Conservation (phyloP, 768 basidiomycete species). For the Phanerochaete carnosa region DNA sequence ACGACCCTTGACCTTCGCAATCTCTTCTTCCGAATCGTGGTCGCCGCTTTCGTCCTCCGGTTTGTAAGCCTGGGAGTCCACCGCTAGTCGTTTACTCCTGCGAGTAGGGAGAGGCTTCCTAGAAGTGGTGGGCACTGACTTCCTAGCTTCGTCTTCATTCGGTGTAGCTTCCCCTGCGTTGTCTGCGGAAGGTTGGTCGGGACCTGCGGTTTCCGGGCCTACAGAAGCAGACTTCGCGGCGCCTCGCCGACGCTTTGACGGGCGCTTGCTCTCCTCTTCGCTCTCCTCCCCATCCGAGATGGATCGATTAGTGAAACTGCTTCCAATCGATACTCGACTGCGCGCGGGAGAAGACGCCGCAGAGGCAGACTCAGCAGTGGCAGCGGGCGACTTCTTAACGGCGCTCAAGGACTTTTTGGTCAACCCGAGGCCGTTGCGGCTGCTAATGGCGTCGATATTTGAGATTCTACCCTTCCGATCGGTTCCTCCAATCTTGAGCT, state of each 20-base stretch:
- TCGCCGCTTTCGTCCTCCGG: slow-evolving; percentile 25
- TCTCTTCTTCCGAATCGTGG: slow-evolving; percentile 28
- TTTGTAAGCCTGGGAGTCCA: slow-evolving; percentile 36
- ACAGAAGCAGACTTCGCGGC: neutral
- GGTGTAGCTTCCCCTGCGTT: neutral
- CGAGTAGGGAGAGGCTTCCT: slow-evolving; percentile 4
- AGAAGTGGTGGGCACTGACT: neutral
- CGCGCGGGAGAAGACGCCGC: neutral
- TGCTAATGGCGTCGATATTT: slow-evolving; percentile 12
- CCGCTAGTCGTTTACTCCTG: slow-evolving; percentile 28
- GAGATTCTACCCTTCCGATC: slow-evolving; percentile 2
- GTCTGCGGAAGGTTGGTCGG: neutral
- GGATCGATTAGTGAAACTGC: neutral
- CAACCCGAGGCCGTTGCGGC: slow-evolving; percentile 7
- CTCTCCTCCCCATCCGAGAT: slow-evolving; percentile 10
- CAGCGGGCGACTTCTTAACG: neutral
- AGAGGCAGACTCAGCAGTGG: slow-evolving; percentile 7
- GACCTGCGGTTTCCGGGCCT: neutral
- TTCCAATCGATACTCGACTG: neutral
- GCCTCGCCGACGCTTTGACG: slow-evolving; percentile 15
- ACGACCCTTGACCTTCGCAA: neutral
- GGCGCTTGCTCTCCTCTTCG: neutral
- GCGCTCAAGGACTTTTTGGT: neutral
- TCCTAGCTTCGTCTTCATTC: neutral
- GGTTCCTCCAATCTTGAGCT: neutral